Base-by-base conservation (phyloP, 2,329 filamentous ascomycete genomes). In the Colletotrichum scovillei region DNA sequence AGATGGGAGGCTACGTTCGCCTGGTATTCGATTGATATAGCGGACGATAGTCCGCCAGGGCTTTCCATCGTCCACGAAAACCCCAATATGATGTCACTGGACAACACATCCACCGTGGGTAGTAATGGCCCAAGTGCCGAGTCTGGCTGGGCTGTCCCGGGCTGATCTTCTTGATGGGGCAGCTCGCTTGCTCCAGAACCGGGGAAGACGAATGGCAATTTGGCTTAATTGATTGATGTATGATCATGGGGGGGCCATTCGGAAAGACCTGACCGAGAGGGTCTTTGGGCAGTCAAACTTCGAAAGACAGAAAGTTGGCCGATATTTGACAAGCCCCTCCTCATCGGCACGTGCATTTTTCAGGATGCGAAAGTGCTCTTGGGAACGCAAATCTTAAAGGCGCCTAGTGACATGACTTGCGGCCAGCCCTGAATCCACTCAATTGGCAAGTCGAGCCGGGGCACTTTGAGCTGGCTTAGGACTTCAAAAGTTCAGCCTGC, bases 41-140 rank as follows among this genome's bases (percentile, higher is more conserved):
- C 16, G 14, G 38, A 53, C n/a, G 28, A 38, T 16, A 22, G 22
- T 46, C 19, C 56, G 56, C 30, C 30, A 32, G 30, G 30, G 32
- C 28, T 55, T 8, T 46, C 42, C 42, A 8, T 38, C 26, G 12
- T 64, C 32, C 57, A 38, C 35, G 38, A 53, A 12, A 42, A 19
- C 38, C 26, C 62, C 46, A 19, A 24, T 35, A 69, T 65, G 55
- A 73, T 73, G 71, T 73, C 66, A 73, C 71, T 22, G 63, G 35
- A 62, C 46, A 53, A 73, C 30, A 30, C 32, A n/a, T 42, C 53
- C 16, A 42, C 38, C 14, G 38, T 42, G 38, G 38, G 38, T 19
- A 42, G 8, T 63, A 55, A 55, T 42, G 24, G 63, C 30, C 28
- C 55, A 73, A 73, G 49, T 73, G 71, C 71, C 71, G 67, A 65